Base-by-base conservation (phyloP, 768 basidiomycete genomes). In the Boletus vermiculosoides region DNA sequence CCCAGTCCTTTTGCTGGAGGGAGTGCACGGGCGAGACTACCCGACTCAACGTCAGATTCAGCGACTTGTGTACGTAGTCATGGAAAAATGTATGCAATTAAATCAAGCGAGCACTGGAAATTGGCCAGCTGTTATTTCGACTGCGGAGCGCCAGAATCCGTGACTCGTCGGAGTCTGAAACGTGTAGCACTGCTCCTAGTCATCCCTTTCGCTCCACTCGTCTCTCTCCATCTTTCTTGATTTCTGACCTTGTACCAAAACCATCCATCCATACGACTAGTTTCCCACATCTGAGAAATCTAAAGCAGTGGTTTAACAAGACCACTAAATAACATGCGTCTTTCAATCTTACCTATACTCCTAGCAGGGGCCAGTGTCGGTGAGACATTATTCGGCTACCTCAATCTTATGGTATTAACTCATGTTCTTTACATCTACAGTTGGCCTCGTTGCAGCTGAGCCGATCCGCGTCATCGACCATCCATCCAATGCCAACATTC, bases 381-480 rank as follows among this genome's bases (percentile, higher is more conserved):
- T 74, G 52, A 54, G 73, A 44, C 46, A 22, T 51, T 4, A 34
- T 56, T 44, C 50, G 25, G 39, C 22, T 23, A 34, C 23, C 31
- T 22, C 20, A 20, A 49, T 48, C 36, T 13, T 18, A 3, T 16
- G 33, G 36, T 49, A n/a, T 41, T 30, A 31, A 54, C 56, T 53
- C 42, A 30, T 4, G 37, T 55, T 31, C 45, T 48, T 36, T 36
- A 2, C 44, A 5, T 54, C 39, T 52, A 69, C 58, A 62, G 71
- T 59, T 51, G 53, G 56, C 30, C 74, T 80, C 60, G 83, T 77
- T 49, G 64, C 70, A 47, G 81, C 83, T 40, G 77, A 74, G 58
- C 83, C 85, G 46, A 68, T 86, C 57, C 74, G 81, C 22, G 73
- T 85, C 41, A 61, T 83, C 18, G 68, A 73, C 1, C 66, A 67